phyloP scores from a whole-genome alignment of 495 filamentous ascomycete genomes.

The Penicillium goetzii region DNA sequence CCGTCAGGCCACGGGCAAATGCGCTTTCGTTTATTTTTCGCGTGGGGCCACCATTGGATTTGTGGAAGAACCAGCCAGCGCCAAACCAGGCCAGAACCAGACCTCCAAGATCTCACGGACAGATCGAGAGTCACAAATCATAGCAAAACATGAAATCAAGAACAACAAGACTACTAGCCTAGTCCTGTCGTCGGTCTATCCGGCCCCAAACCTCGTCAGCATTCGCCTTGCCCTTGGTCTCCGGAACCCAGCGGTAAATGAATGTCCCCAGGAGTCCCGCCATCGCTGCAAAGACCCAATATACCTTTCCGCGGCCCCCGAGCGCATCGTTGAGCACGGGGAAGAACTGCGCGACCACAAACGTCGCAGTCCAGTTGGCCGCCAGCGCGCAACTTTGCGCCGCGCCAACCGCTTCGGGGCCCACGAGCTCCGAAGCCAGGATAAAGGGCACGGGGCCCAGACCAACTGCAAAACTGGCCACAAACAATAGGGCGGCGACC shows the following conservation, averaged over 20 bases:
- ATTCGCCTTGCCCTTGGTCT: slow-evolving; percentile 80
- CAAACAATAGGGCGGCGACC: slow-evolving; percentile 79
- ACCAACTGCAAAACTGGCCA: slow-evolving; percentile 86
- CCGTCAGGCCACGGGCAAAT: background rate
- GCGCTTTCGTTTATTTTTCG: slow-evolving; percentile 6
- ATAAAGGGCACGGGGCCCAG: slow-evolving; percentile 95
- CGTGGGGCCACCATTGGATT: slow-evolving; percentile 6
- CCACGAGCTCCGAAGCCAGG: slow-evolving; percentile 85
- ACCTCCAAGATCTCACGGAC: background rate
- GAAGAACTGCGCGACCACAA: slow-evolving; percentile 91
- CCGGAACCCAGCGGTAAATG: slow-evolving; percentile 72
- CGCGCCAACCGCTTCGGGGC: slow-evolving; percentile 84
- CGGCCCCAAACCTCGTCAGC: slow-evolving; percentile 89
- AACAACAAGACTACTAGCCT: slow-evolving; percentile 2
- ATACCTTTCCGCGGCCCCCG: slow-evolving; percentile 77
- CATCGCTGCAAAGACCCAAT: slow-evolving; percentile 81
- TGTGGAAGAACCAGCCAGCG: background rate
- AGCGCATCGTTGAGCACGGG: slow-evolving; percentile 77
- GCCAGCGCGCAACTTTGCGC: slow-evolving; percentile 83
- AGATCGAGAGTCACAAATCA: background rate
- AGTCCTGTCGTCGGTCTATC: slow-evolving; percentile 41
- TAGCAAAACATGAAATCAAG: background rate
- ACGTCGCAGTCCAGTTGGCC: slow-evolving; percentile 90
- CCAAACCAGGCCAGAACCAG: background rate
- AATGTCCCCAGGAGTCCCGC: slow-evolving; percentile 68